Conservation (phyloP, 345 rosid species). For the Salix viminalis region DNA sequence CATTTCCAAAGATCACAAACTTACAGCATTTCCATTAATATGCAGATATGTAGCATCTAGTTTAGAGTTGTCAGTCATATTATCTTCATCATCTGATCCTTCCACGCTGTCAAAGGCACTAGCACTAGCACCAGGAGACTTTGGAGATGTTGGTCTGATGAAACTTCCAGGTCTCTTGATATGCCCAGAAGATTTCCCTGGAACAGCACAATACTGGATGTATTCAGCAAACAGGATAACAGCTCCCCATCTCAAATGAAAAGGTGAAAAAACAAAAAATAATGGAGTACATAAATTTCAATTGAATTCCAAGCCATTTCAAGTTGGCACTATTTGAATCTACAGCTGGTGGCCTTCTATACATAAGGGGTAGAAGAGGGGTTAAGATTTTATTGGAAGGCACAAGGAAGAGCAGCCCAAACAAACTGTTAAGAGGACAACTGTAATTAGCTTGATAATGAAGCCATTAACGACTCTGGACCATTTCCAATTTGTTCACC, state of each 20-base stretch:
- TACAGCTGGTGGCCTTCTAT: not conserved
- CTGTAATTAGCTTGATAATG: not conserved
- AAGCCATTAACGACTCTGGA: not conserved
- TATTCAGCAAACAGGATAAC: not conserved
- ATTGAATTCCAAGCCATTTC: not conserved
- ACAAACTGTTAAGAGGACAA: not conserved
- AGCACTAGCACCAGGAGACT: slow-evolving; percentile 90
- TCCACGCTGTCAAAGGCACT: slow-evolving; percentile 91
- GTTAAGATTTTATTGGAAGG: not conserved
- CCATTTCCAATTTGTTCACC: not conserved
- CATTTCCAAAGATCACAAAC: slow-evolving; percentile 26
- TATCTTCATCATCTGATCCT: slow-evolving; percentile 94
- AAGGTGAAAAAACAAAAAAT: not conserved
- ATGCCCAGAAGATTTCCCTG: slow-evolving; percentile 63
- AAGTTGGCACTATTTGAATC: not conserved
- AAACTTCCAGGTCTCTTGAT: slow-evolving; percentile 58
- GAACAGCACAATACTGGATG: slow-evolving; percentile 8
- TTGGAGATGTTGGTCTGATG: slow-evolving; percentile 77
- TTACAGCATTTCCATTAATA: slow-evolving; percentile 73
- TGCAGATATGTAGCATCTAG: slow-evolving; percentile 59
- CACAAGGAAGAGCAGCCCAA: not conserved
- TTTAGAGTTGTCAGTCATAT: slow-evolving; percentile 53
- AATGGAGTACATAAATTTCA: not conserved
- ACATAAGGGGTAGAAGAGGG: not conserved
- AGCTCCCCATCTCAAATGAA: not conserved